Base-by-base conservation (phyloP, 768 basidiomycete genomes). In the Russula sp. region DNA sequence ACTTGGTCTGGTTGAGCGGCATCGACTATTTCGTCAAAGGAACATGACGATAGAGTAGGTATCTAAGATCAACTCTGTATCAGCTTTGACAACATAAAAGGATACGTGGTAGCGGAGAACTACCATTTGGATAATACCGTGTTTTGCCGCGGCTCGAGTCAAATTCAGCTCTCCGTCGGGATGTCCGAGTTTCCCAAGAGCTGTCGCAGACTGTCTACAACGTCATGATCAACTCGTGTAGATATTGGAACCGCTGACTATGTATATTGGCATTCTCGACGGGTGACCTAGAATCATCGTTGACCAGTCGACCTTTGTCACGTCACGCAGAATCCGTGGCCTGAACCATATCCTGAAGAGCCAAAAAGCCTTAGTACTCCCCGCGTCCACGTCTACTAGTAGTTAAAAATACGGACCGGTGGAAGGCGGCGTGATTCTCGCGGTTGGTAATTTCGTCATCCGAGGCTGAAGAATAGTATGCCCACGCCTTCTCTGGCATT, bases 1-100 rank as follows among this genome's bases (percentile, higher is more conserved):
- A 84, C 78, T 75, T 98, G 95, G 1, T 81, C 85, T 5, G 88
- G 87, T 48, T 81, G 76, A 14, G 93, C 89, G 0, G 85, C 90
- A 72, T 96, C 89, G n/a, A 97, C 81, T 56, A 98, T 84, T 74
- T 98, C 94, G 72, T 98, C 94, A 74, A 98, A 97, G 0, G 92
- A 91, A 74, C 94, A 98, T 0, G 92, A 94, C 0, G 96, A 92
- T 24, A 98, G 79, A 0, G 97, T 98, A 2, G 95, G 94, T 59
- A 98, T 96, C 95, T 95, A 56, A 18, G 36, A 28, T 10, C 22
- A 38, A 26, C 6, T 13, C 22, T 46, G 42, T 22, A 18, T 63
- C 36, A 40, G 18, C 13, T 8, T 5, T 40, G 32, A 30, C 10
- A 28, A 38, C 24, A 38, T 11, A 1, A 20, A 24, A 50, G 13